These are phyloP conservation scores for Backusella parvicylindrica DNA, from an alignment of 192 early-diverging fungal species.

Conservation along the genomic window DNA sequence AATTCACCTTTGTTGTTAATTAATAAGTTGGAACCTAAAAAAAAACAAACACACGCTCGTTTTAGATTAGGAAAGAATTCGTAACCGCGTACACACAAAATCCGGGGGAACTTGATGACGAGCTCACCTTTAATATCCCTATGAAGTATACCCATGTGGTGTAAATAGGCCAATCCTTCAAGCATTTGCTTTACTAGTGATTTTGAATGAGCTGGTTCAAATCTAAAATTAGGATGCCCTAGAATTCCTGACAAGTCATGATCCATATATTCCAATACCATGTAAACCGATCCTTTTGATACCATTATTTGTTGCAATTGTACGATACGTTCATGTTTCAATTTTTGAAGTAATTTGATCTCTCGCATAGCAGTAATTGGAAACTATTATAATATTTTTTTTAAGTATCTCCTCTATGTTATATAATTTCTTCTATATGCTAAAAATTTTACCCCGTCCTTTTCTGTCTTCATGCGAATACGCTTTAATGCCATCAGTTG, in stretches of 20 bases:
- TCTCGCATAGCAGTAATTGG: slow-evolving; percentile 87
- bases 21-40: slow-evolving; percentile 75
- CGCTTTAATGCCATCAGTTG: slow-evolving; percentile 76
- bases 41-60: background rate
- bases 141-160: slow-evolving; percentile 79
- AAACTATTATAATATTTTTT: too few relatives aligned
- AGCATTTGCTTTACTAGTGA: slow-evolving; percentile 86
- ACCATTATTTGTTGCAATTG: slow-evolving; percentile 74
- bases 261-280: slow-evolving; percentile 90
- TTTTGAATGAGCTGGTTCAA: slow-evolving; percentile 75
- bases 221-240: slow-evolving; percentile 66
- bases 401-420: background rate
- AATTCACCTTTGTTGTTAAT: slow-evolving; percentile 83
- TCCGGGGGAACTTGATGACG: background rate
- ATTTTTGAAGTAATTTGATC: slow-evolving; percentile 69
- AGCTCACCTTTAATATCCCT: slow-evolving; percentile 88
- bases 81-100: background rate
- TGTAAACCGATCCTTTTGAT: slow-evolving; percentile 70
- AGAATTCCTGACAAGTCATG: slow-evolving; percentile 80
- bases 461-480: slow-evolving; percentile 76
- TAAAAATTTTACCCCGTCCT: slow-evolving; percentile 65
- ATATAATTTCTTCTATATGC: background rate
- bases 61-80: background rate
- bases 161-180: slow-evolving; percentile 83
- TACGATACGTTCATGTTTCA: slow-evolving; percentile 71